Evolutionary conservation across 2,329 filamentous ascomycete species (phyloP), one percentile per base, ranked within the genome.

Genomic region (Aureobasidium sp.): DNA sequence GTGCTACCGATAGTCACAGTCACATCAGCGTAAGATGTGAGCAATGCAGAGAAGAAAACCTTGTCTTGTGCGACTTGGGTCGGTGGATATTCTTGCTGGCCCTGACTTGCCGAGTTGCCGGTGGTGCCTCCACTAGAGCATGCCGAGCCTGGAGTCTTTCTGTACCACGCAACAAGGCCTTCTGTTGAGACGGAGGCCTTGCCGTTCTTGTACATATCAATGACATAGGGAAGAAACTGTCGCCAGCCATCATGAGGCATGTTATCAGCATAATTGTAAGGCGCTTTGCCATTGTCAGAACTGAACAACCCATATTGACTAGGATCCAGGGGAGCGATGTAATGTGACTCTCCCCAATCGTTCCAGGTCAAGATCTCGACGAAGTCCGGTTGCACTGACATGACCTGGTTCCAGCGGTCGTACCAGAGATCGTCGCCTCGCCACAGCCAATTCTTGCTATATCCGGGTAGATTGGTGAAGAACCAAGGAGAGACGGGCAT

Each of bases 361-460:
- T 85, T 85, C 82, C 82, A 85, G n/a, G 80, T 81, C 49, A 84
- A 78, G 47, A 84, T 81, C 63, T 80, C 76, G 6, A 84, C 77
- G 50, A 79, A 81, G 29, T 79, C 73, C 15, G 83, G 82, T 60
- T 77, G 68, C 0, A 84, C 62, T 1, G 77, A 72, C 27, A 83
- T 67, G 1, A 81, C 77, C 63, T 84, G 76, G 57, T 77, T 71
- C 84, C 84, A 86, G 9, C 84, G 79, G 59, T 83, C 75, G 64
- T 77, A 79, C 83, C 85, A 88, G 13, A 87, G 71, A 61, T 79
- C 75, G 65, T 86, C 84, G n/a, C 83, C 81, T 27, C 78, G 77
- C 76, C 82, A 87, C 5, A 86, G 74, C 83, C 84, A 87, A 68
- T 85, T 84, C 72, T 86, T 86, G 45, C 74, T 70, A 66, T 78